Percentiles rank a stretch among this genome's conserved stretches.
Evolutionary conservation across 768 basidiomycete genomes (phyloP).

Genomic region (Galerina marginata): DNA sequence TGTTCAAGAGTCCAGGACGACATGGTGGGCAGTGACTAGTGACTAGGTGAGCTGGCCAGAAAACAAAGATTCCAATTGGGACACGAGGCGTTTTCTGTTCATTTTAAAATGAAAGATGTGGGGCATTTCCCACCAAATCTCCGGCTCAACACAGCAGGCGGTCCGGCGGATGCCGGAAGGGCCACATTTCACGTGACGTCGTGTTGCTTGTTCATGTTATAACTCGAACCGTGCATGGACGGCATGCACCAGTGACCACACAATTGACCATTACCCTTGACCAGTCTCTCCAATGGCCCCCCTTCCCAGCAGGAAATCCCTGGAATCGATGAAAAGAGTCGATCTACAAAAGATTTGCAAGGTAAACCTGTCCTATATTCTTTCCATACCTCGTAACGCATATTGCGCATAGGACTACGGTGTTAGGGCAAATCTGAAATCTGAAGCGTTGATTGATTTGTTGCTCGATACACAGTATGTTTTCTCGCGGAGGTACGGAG

Average conservation of each 20-base stretch:
- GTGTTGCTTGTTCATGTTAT: constrained; percentile 61
- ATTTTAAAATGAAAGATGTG: constrained; percentile 6
- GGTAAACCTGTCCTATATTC: constrained; percentile 37
- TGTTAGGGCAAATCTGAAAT: constrained; percentile 83
- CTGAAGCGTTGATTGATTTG: constrained; percentile 78
- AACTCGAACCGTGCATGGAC: constrained; percentile 49
- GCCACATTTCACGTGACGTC: constrained; percentile 40
- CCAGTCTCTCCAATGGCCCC: constrained; percentile 37
- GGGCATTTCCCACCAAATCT: neutral
- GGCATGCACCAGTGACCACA: constrained; percentile 25
- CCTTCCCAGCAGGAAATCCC: constrained; percentile 44
- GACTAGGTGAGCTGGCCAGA: constrained; percentile 4
- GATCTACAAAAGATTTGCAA: constrained; percentile 75
- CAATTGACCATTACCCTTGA: constrained; percentile 1
- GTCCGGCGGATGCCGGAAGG: neutral
- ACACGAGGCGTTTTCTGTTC: constrained; percentile 10
- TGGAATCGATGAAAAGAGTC: constrained; percentile 51
- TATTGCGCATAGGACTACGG: constrained; percentile 65
- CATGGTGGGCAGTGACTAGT: constrained; percentile 29
- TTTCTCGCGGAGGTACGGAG: neutral
- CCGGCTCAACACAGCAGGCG: constrained; percentile 2
- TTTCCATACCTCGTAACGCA: constrained; percentile 15
- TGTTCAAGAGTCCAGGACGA: constrained; percentile 57
- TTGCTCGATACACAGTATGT: constrained; percentile 62
- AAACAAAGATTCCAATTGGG: constrained; percentile 8